phyloP scores from a whole-genome alignment of 1,284 basidiomycete species.

The Volvariella surrecta region DNA sequence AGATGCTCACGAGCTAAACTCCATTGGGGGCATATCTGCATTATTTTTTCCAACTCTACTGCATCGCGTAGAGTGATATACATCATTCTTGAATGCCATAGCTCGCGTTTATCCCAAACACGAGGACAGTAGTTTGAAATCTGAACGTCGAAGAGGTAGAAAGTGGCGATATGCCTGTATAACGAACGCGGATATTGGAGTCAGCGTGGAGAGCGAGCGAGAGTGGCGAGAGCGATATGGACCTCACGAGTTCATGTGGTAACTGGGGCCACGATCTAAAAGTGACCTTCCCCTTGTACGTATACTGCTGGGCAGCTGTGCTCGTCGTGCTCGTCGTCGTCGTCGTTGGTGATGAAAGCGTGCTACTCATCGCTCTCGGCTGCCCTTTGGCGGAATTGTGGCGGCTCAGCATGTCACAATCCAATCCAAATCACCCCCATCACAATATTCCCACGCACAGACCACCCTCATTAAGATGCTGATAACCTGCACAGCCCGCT shows the following conservation, averaged over 20 bases:
- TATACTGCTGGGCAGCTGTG: too few species aligned
- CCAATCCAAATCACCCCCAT: slow-evolving; percentile 15
- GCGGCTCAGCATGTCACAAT: slow-evolving; percentile 19
- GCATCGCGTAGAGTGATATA: slow-evolving; percentile 48
- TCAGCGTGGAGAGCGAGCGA: slow-evolving; percentile 12
- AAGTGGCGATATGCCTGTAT: slow-evolving; percentile 51
- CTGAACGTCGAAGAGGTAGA: slow-evolving; percentile 44
- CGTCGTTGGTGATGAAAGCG: slow-evolving; percentile 11
- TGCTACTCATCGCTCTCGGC: slow-evolving; percentile 20
- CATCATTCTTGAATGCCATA: slow-evolving; percentile 50
- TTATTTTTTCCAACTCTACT: slow-evolving; percentile 47
- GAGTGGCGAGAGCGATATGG: slow-evolving; percentile 18
- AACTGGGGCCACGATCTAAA: slow-evolving; percentile 59
- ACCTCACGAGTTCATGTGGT: slow-evolving; percentile 64
- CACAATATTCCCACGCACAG: slow-evolving; percentile 30
- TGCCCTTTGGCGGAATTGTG: slow-evolving; percentile 20
- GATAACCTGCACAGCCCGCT: too few species aligned
- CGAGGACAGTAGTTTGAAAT: slow-evolving; percentile 37
- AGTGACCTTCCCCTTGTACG: slow-evolving; percentile 55
- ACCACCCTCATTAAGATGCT: too few species aligned
- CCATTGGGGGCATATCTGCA: slow-evolving; percentile 43
- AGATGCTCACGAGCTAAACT: slow-evolving; percentile 29
- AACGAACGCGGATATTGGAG: slow-evolving; percentile 8
- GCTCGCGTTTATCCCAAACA: slow-evolving; percentile 47
- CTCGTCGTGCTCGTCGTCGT: too few species aligned